Percentiles rank a stretch among this genome's conserved stretches.
These are phyloP conservation scores for Ogataea saltuana DNA, from an alignment of 805 yeast genomes.

Conservation along the genomic window DNA sequence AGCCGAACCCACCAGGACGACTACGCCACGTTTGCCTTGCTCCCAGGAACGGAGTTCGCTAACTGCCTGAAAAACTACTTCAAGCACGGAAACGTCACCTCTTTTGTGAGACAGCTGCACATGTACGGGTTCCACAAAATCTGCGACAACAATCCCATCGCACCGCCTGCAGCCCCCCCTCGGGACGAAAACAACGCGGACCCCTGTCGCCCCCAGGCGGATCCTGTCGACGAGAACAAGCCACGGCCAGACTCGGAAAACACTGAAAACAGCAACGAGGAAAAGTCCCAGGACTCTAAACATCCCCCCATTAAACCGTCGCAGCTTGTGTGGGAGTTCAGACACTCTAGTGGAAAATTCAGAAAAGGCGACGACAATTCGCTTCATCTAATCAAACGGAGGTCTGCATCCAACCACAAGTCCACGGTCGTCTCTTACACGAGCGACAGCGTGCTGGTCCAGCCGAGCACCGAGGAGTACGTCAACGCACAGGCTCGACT, in stretches of 20 bases:
- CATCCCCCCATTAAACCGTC: conserved; percentile 1
- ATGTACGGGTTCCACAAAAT: conserved; percentile 96
- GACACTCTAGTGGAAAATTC: conserved; percentile 53
- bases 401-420: conserved; percentile 41
- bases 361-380: conserved; percentile 47
- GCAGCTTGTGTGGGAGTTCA: conserved; percentile 55
- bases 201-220: too few relatives aligned
- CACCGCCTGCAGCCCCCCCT: conserved; percentile 25
- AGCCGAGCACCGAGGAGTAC: too few relatives aligned
- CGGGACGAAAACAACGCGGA: too few relatives aligned
- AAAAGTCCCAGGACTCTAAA: neutral
- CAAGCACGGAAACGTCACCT: conserved; percentile 91
- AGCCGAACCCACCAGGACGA: conserved; percentile 44
- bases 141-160: conserved; percentile 45
- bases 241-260: conserved; percentile 22
- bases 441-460: conserved; percentile 8
- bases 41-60: conserved; percentile 65
- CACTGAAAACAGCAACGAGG: conserved; percentile 13
- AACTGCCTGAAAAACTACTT: conserved; percentile 68
- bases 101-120: conserved; percentile 90
- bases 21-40: conserved; percentile 58
- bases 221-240: too few relatives aligned
- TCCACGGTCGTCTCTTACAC: conserved; percentile 8
- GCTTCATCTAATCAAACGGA: conserved; percentile 47
- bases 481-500: too few relatives aligned